These are phyloP conservation scores for Raddia distichophylla DNA, from an alignment of 176 grass and related monocot species.

Conservation along the genomic window DNA sequence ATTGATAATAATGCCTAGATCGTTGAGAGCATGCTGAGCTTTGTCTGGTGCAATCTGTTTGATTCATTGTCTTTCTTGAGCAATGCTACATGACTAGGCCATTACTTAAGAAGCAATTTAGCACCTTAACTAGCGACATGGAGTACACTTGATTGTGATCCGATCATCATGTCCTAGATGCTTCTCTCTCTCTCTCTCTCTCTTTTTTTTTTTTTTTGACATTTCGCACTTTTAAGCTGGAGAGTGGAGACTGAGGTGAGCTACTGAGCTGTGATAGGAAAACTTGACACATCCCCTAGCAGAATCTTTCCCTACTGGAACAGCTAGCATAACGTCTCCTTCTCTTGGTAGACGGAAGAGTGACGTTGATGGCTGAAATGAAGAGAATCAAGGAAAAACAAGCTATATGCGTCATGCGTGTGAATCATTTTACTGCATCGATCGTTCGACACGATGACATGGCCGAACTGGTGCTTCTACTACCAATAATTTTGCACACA, in stretches of 20 bases:
- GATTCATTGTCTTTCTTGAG: conserved; percentile 2
- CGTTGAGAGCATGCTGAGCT: conserved; percentile 30
- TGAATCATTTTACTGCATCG: conserved; percentile 38
- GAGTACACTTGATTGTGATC: not conserved
- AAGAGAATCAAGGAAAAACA: conserved; percentile 25
- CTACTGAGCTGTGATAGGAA: not conserved
- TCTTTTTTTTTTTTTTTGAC: not conserved
- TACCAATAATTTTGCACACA: conserved; percentile 1
- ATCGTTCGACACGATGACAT: not conserved
- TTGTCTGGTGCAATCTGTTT: conserved; percentile 24
- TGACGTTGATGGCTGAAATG: conserved; percentile 33
- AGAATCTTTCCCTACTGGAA: conserved; percentile 31
- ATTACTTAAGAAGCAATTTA: conserved; percentile 11
- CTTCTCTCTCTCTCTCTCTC: too few species aligned
- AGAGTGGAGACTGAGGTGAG: conserved; percentile 8
- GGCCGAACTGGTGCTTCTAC: not conserved
- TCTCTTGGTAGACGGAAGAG: conserved; percentile 22
- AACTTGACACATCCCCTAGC: conserved; percentile 17
- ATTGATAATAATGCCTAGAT: conserved; percentile 27
- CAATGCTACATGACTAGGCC: not conserved
- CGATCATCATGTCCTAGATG: not conserved
- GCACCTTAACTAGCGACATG: not conserved
- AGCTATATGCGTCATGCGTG: conserved; percentile 13
- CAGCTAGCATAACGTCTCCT: not conserved
- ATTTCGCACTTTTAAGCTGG: conserved; percentile 8